Evolutionary conservation across 768 basidiomycete species (phyloP), one percentile per base, ranked within the genome.

Genomic region (Lactarius pseudohatsudake): DNA sequence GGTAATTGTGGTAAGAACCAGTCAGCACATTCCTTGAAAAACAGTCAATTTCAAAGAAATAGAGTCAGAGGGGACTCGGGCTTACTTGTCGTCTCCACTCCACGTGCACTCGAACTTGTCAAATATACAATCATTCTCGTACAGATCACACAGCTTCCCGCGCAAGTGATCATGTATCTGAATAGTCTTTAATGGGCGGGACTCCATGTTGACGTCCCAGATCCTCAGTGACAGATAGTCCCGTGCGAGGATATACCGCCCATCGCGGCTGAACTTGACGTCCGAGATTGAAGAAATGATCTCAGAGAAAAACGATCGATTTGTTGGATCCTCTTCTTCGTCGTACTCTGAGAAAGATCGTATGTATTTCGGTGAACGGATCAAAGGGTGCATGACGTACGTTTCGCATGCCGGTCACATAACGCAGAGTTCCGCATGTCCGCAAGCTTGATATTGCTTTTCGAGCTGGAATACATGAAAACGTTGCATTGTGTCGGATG

Each of bases 1-100:
- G 96, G 81, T 96, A 98, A 80, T 99, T 99, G 81, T 98, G 96
- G 81, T 99, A 99, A 59, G 97, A 98, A 54, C 97, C 97, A n/a
- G 97, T 98, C 70, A 99, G 82, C 66, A 98, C 94, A 77, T 96
- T 89, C 74, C 97, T 99, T 73, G 10, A 47, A 64, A 13, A 22
- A 53, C 0, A 34, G 34, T 54, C n/a, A 3, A 10, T 45, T 20
- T 61, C 18, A 54, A 18, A 30, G 26, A 2, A 22, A 34, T 13
- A 18, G 26, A 38, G 10, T 36, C 6, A n/a, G 61, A 9, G 57
- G 57, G 63, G 65, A n/a, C 80, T 81, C 11, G 71, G 66, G 87
- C 96, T 77, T 79, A 89, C 97, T 89, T 88, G 76, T 92, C 96
- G 75, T 97, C 92, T 43, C 97, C 97, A 70, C 92, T 91, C 91